Conservation (phyloP, 1,139 yeast genomes). For the Geotrichum fermentans region DNA sequence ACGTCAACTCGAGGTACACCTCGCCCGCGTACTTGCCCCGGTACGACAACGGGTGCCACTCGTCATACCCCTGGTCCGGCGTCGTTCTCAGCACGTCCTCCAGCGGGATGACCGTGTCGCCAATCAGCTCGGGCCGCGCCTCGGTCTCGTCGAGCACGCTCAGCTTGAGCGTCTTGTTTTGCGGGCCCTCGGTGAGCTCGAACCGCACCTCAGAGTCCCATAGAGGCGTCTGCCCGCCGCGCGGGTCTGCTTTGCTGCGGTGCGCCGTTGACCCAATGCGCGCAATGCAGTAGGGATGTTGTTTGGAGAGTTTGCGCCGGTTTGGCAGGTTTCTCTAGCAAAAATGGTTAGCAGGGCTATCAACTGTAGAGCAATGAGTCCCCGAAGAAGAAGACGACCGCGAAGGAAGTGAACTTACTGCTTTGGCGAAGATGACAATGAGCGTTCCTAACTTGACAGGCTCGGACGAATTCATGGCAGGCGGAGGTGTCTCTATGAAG, state of each 20-base stretch:
- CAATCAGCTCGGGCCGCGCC: conserved; percentile 78
- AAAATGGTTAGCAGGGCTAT: background rate
- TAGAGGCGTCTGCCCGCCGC: conserved; percentile 17
- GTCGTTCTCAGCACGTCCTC: conserved; percentile 59
- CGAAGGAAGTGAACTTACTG: conserved; percentile 29
- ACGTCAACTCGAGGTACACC: conserved; percentile 85
- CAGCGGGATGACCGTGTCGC: conserved; percentile 73
- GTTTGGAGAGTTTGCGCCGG: conserved; percentile 76
- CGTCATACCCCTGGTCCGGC: conserved; percentile 73
- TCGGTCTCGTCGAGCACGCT: conserved; percentile 85
- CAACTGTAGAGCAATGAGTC: no score
- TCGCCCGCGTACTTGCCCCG: conserved; percentile 79
- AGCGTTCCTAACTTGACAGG: conserved; percentile 35
- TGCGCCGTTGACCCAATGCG: conserved; percentile 74
- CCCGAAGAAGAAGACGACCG: no score
- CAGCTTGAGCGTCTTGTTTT: conserved; percentile 52
- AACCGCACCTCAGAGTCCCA: conserved; percentile 70
- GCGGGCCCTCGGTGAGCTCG: conserved; percentile 45
- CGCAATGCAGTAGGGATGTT: conserved; percentile 81
- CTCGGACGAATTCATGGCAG: conserved; percentile 10
- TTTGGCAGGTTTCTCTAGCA: conserved; percentile 61
- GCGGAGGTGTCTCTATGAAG: no score
- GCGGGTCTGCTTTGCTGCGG: conserved; percentile 44
- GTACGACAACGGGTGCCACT: conserved; percentile 70
- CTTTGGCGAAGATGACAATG: conserved; percentile 39